These are phyloP conservation scores for Trypethelium eluteriae DNA, from an alignment of 495 filamentous ascomycete genomes.

Conservation along the genomic window DNA sequence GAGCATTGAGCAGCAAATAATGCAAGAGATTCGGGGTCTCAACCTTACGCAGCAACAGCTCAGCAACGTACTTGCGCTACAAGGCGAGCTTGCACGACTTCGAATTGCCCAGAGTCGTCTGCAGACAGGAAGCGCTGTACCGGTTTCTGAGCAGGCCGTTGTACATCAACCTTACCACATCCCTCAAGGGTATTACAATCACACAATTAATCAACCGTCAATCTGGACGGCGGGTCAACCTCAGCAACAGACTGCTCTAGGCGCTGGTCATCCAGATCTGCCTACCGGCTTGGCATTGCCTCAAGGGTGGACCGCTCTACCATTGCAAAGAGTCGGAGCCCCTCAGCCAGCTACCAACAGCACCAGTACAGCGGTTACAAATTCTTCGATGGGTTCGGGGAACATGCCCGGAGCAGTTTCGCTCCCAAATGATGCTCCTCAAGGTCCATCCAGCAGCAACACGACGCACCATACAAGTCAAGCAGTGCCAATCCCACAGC, in stretches of 20 bases:
- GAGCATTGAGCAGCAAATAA: conserved; percentile 58
- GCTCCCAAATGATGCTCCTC: not conserved
- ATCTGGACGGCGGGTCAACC: conserved; percentile 13
- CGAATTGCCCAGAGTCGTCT: conserved; percentile 29
- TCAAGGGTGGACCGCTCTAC: conserved; percentile 27
- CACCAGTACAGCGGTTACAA: not conserved
- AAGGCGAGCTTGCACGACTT: conserved; percentile 57
- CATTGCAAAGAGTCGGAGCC: conserved; percentile 21
- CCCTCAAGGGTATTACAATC: not conserved
- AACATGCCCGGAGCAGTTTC: not conserved
- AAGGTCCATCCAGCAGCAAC: not conserved
- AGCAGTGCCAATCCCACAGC: not conserved
- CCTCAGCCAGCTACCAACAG: not conserved
- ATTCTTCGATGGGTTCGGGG: not conserved
- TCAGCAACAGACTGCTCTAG: conserved; percentile 12
- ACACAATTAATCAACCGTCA: not conserved
- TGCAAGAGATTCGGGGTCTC: conserved; percentile 54
- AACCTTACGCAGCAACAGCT: conserved; percentile 51
- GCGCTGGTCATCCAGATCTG: conserved; percentile 19
- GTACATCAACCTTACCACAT: not conserved
- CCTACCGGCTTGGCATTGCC: conserved; percentile 26
- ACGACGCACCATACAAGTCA: not conserved
- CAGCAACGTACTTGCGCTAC: conserved; percentile 47
- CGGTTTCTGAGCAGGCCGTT: not conserved
- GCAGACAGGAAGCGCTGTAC: not conserved